These are phyloP conservation scores for Magnolia officinalis DNA, from an alignment of 164 flowering plant genomes.

Conservation along the genomic window DNA sequence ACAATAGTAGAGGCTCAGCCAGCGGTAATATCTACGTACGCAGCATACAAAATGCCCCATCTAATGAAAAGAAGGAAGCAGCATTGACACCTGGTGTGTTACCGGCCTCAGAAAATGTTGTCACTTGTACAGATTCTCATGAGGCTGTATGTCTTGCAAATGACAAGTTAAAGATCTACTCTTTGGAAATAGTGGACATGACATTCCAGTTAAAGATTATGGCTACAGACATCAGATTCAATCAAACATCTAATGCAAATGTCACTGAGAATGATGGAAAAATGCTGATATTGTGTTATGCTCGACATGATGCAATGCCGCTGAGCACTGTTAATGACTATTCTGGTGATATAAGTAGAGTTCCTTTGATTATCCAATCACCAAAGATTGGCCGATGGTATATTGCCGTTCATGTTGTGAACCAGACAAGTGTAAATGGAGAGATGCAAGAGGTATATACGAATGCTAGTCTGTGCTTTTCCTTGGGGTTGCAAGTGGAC, in stretches of 20 bases:
- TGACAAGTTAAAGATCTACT: conserved; percentile 44
- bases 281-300: conserved; percentile 49
- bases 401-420: conserved; percentile 37
- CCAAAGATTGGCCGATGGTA: conserved; percentile 87
- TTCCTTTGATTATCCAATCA: conserved; percentile 43
- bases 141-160: conserved; percentile 40
- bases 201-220: conserved; percentile 41
- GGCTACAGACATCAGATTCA: conserved; percentile 35
- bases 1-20: conserved; percentile 19
- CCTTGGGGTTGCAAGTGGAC: conserved; percentile 53
- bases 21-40: neutral
- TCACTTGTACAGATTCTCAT: conserved; percentile 42
- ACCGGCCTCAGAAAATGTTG: conserved; percentile 23
- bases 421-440: conserved; percentile 30
- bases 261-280: conserved; percentile 23
- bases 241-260: conserved; percentile 22
- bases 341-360: conserved; percentile 37
- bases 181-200: conserved; percentile 45
- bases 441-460: conserved; percentile 12
- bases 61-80: neutral
- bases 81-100: neutral
- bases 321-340: conserved; percentile 48
- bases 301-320: conserved; percentile 71
- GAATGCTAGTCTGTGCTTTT: conserved; percentile 51
- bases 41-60: conserved; percentile 1